Base-by-base conservation (phyloP, 306 rosid genomes). In the Dryas drummondii region DNA sequence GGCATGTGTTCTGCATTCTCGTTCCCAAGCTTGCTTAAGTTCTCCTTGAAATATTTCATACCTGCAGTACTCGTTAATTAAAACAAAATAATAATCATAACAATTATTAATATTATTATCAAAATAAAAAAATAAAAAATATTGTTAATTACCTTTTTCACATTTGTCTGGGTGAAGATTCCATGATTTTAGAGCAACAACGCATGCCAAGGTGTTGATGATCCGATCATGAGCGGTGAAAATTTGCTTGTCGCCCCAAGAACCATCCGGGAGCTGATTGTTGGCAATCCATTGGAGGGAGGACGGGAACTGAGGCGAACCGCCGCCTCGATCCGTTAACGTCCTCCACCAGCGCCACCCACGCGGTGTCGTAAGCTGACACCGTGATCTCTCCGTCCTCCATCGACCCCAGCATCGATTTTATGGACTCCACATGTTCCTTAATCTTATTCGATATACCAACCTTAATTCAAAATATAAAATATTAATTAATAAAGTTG, bases 281-380 rank as follows among this genome's bases (percentile, higher is more conserved):
- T 77, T 83, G 2, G 92, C 89, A 6, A 96, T 96, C 99, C 99
- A 96, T 10, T 84, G 78, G 9, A 92, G 88, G 27, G 92, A 81
- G 0, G 91, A 78, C 0, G 98, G 99, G 82, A 90, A 96, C 46
- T 86, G 92, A 4, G 98, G 99, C 4, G 2, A 7, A 2, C 87
- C 87, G 50, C 74, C 0, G 22, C 22, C 22, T 0, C 22, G n/a
- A 85, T 73, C 87, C 88, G 27, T 88, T 17, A 60, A 80, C 72
- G 69, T 88, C 89, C 77, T 79, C 80, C 0, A 92, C 82, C 17
- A 96, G 88, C 44, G 92, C 96, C 52, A 90, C 98, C 99, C 99
- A 96, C 9, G 99, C 98, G 27, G 99, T 96, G 89, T 96, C 99
- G 78, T 96, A 96, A 5, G 99, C 92, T 0, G 99, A 96, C 8